Base-by-base conservation (phyloP, 305 asterid species). In the Fraxinus xanthoxyloides region DNA sequence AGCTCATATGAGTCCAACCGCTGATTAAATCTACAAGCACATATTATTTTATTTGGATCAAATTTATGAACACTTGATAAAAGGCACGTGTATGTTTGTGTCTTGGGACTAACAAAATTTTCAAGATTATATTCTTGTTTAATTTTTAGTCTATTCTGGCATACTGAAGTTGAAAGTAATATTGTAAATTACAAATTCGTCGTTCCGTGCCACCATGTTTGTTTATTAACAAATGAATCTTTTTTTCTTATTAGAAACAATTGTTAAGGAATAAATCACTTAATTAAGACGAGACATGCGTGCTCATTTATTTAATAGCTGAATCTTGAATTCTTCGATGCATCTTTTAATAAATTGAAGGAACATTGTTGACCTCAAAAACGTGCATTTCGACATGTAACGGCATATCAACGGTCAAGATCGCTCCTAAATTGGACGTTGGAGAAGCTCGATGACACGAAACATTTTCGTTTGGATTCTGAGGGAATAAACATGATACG, bases 31-130 rank as follows among this genome's bases (percentile, higher is more conserved):
- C 56, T 46, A 12, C 17, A 46, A 46, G 56, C 56, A 3, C 56
- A 13, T 46, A 46, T 43, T 43, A 12, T 43, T 43, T 46, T 75
- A 77, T 81, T 79, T 87, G 32, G 43, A 32, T 70, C 24, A 8
- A 4, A 79, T 46, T 46, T 70, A 21, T 2, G 15, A 13, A 8
- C 19, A 32, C 6, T 13, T 56, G 54, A 54, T 26, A 38, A 79
- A 56, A 6, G 31, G 31, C 79, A 75, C 23, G 84, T 61, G 72
- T 61, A 2, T 21, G 3, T 59, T 21, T 59, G 10, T 2, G 30
- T 61, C 72, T 61, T 61, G 17, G 32, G 72, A 61, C 69, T 54
- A 17, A 61, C 31, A 61, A 17, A 23, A 24, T 3, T 61, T 23
- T 24, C 32, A 61, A 61, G 32, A 23, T 19, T 61, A 61, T 7